Evolutionary conservation across 306 rosid genomes (phyloP).

Genomic region (Ammopiptanthus mongolicus): DNA sequence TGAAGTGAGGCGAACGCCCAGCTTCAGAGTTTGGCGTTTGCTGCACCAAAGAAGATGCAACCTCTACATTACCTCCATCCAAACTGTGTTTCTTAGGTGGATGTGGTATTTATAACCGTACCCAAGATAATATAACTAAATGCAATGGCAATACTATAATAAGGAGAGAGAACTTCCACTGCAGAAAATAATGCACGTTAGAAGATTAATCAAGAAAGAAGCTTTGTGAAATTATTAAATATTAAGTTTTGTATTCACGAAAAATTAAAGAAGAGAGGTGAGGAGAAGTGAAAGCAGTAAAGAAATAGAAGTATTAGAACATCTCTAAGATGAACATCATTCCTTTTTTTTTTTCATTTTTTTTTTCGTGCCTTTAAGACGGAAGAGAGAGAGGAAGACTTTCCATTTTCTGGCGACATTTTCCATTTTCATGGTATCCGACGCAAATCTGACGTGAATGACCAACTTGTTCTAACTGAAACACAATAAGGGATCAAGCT

Average conservation of each 20-base stretch:
- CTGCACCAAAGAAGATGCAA: constrained; percentile 27
- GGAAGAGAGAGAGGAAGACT: too few relatives aligned
- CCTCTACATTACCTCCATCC: constrained; percentile 32
- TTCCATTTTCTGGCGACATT: too few relatives aligned
- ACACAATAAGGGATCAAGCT: too few relatives aligned
- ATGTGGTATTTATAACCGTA: constrained; percentile 26
- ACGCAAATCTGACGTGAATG: too few relatives aligned
- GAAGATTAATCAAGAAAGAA: not conserved
- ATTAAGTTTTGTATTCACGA: not conserved
- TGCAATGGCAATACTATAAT: not conserved
- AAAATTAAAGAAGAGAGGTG: too few relatives aligned
- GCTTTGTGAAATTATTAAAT: not conserved
- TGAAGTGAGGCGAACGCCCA: constrained; percentile 16
- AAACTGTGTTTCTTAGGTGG: constrained; percentile 38
- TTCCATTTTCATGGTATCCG: too few relatives aligned
- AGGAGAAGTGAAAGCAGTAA: too few relatives aligned
- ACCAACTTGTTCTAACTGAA: too few relatives aligned
- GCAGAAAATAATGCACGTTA: not conserved
- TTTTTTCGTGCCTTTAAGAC: too few relatives aligned
- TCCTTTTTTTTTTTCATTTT: too few relatives aligned
- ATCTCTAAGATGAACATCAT: too few relatives aligned
- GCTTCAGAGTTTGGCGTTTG: constrained; percentile 27
- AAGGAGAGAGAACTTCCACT: not conserved
- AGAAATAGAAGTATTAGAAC: too few relatives aligned
- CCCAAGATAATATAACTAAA: not conserved